phyloP scores from a whole-genome alignment of 164 flowering plant genomes.

The Taxillus chinensis region DNA sequence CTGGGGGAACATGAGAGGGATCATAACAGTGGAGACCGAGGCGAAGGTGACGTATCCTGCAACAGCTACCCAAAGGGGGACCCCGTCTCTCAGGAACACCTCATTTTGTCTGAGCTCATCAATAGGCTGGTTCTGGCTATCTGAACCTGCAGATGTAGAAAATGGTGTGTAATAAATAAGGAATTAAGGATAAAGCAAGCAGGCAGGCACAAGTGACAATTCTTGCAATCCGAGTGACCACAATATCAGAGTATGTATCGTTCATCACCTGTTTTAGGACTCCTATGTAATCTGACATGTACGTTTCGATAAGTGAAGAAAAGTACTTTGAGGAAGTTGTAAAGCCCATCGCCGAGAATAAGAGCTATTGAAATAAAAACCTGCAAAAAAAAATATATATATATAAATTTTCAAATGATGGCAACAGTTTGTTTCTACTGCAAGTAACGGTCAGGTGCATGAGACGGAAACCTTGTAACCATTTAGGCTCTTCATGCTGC shows the following conservation, averaged over 20 bases:
- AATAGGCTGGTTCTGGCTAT: constrained; percentile 14
- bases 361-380: constrained; percentile 75
- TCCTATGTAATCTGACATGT: constrained; percentile 19
- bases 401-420: no score
- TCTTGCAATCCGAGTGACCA: no score
- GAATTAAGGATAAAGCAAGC: no score
- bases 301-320: constrained; percentile 30
- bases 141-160: constrained; percentile 22
- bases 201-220: no score
- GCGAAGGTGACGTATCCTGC: constrained; percentile 49
- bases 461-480: constrained; percentile 68
- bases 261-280: constrained; percentile 27
- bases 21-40: constrained; percentile 49
- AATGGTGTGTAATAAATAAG: no score
- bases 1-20: constrained; percentile 75
- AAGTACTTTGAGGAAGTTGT: constrained; percentile 61
- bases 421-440: no score
- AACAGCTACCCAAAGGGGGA: constrained; percentile 65
- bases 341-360: constrained; percentile 85
- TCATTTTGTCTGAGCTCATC: constrained; percentile 50
- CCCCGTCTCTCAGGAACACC: constrained; percentile 53
- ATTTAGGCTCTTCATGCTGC: constrained; percentile 79
- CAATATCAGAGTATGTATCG: no score
- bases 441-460: no score
- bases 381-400: constrained; percentile 21